Evolutionary conservation across 148 eudicot genomes (phyloP).

Genomic region (Chenopodium berlandieri): DNA sequence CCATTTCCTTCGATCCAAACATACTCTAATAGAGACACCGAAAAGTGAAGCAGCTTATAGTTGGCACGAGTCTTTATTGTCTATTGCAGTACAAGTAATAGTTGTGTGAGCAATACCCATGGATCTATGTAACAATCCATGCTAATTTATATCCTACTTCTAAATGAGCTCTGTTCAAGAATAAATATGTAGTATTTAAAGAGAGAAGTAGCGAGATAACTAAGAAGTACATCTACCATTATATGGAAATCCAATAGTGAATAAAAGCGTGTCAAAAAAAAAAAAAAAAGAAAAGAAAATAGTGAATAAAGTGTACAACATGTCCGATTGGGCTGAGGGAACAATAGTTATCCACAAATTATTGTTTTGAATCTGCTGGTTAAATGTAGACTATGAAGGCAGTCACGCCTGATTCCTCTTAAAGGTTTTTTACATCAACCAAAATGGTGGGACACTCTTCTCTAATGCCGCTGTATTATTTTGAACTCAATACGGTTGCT

Average conservation of each 20-base stretch:
- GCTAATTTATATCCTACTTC: not conserved
- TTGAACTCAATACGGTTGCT: not conserved
- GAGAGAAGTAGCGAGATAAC: not conserved
- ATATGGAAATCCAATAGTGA: not conserved
- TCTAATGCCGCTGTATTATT: not conserved
- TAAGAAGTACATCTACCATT: not conserved
- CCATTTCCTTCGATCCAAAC: too few species aligned
- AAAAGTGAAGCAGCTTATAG: not conserved
- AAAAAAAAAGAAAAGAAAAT: too few species aligned
- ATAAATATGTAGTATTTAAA: not conserved
- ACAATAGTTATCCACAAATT: not conserved
- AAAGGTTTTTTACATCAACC: not conserved
- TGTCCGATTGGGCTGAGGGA: not conserved
- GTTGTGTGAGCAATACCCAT: not conserved
- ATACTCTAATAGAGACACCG: not conserved
- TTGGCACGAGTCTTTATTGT: not conserved
- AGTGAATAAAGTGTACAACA: too few species aligned
- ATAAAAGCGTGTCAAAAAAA: not conserved
- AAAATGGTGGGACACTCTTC: not conserved
- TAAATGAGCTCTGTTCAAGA: not conserved
- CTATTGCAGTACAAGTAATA: not conserved
- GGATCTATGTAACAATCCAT: not conserved
- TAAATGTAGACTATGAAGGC: not conserved
- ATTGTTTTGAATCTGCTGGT: not conserved
- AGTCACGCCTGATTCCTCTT: not conserved